Percentiles rank a stretch among this genome's conserved stretches.
Conservation (phyloP, 495 filamentous ascomycete species). For the Echria macrotheca region DNA sequence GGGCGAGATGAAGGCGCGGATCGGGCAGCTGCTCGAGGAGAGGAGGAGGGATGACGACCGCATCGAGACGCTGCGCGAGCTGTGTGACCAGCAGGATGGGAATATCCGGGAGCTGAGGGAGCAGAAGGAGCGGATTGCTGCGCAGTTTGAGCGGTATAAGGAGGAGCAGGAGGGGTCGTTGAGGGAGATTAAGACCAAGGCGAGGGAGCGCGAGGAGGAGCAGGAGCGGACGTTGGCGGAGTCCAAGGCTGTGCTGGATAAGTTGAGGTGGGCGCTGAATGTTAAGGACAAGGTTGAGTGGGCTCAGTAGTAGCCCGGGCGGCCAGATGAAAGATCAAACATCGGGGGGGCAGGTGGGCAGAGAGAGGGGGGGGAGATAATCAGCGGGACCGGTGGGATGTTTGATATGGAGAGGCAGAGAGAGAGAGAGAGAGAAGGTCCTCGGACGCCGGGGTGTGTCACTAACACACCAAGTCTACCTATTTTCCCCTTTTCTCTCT, state of each 20-base stretch:
- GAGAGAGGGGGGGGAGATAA: too few species aligned
- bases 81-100: slow-evolving; percentile 65
- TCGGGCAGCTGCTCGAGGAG: slow-evolving; percentile 43
- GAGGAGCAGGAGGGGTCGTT: slow-evolving; percentile 55
- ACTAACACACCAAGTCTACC: too few species aligned
- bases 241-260: slow-evolving; percentile 54
- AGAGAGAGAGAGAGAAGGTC: too few species aligned
- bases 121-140: slow-evolving; percentile 55
- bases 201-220: slow-evolving; percentile 47
- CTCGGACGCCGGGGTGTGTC: too few species aligned
- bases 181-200: slow-evolving; percentile 49
- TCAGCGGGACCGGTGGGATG: too few species aligned
- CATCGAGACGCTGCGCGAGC: slow-evolving; percentile 49
- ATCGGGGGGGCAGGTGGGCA: too few species aligned
- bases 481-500: too few species aligned
- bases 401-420: too few species aligned
- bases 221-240: slow-evolving; percentile 54
- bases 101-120: slow-evolving; percentile 54
- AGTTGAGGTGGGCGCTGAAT: slow-evolving; percentile 65
- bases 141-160: slow-evolving; percentile 59
- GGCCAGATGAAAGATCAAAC: too few species aligned
- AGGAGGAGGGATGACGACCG: slow-evolving; percentile 53
- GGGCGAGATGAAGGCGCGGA: slow-evolving; percentile 49
- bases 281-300: slow-evolving; percentile 54
- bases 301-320: slow-evolving; percentile 31